A percentile compares a stretch with the other conserved stretches of the same genome.
phyloP scores from a whole-genome alignment of 176 grass and related monocot genomes.

The Oryza meridionalis region DNA sequence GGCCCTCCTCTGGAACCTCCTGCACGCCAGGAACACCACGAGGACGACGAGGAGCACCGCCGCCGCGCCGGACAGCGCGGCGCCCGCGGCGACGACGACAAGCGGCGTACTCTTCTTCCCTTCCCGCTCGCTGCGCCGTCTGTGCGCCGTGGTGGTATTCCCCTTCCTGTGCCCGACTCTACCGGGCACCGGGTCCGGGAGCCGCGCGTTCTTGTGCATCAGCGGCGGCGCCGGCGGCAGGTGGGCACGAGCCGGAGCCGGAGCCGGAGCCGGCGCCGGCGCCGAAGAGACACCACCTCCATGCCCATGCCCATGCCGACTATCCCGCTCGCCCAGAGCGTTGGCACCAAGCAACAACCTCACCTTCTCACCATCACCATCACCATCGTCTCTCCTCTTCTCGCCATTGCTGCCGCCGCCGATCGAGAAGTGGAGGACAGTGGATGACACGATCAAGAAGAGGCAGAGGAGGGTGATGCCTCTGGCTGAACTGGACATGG shows the following conservation, averaged over 20 bases:
- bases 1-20: slow-evolving; percentile 35
- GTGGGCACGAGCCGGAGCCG: background rate
- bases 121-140: slow-evolving; percentile 28
- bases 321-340: background rate
- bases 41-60: slow-evolving; percentile 46
- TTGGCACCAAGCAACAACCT: slow-evolving; percentile 30
- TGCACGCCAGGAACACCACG: slow-evolving; percentile 54
- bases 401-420: slow-evolving; percentile 20
- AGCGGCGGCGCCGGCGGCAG: slow-evolving; percentile 14
- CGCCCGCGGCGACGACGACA: slow-evolving; percentile 34
- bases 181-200: slow-evolving; percentile 37
- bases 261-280: background rate
- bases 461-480: slow-evolving; percentile 25
- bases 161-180: background rate
- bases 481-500: slow-evolving; percentile 34
- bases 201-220: slow-evolving; percentile 43
- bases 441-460: slow-evolving; percentile 6
- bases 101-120: slow-evolving; percentile 29
- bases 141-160: slow-evolving; percentile 29
- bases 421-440: background rate
- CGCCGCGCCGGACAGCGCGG: slow-evolving; percentile 39
- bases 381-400: background rate
- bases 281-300: slow-evolving; percentile 18
- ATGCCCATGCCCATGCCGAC: slow-evolving; percentile 13
- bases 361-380: background rate